These are phyloP conservation scores for Wickerhamomyces hampshirensis DNA, from an alignment of 805 yeast species.

Conservation along the genomic window DNA sequence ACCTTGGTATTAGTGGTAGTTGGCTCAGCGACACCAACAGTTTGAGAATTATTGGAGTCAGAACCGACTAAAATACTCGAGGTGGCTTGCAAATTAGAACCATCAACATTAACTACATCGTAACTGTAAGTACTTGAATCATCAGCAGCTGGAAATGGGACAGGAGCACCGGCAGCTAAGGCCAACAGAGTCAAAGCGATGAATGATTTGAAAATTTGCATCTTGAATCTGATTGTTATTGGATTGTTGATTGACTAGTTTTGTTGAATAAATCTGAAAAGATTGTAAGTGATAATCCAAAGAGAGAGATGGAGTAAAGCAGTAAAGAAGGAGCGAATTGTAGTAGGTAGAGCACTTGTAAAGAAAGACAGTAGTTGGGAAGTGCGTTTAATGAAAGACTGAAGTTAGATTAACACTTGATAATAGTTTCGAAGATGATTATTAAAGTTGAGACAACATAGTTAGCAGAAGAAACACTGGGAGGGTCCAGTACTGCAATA, in stretches of 20 bases:
- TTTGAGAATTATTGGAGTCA: conserved; percentile 10
- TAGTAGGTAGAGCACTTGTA: conserved; percentile 23
- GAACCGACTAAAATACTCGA: conserved; percentile 16
- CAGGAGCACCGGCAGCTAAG: conserved; percentile 19
- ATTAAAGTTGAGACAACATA: no score
- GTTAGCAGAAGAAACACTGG: no score
- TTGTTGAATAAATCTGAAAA: background rate
- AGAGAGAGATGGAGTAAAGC: conserved; percentile 1
- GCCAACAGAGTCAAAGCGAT: conserved; percentile 18
- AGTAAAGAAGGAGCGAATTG: conserved; percentile 14
- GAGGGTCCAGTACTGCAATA: background rate
- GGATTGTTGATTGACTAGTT: conserved; percentile 1
- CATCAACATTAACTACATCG: conserved; percentile 26
- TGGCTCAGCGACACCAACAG: conserved; percentile 21
- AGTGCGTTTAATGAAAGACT: conserved; percentile 20
- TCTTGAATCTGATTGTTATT: no score
- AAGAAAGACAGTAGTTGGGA: conserved; percentile 21
- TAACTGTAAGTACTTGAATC: conserved; percentile 18
- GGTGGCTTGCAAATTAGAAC: conserved; percentile 23
- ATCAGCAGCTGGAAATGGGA: conserved; percentile 17
- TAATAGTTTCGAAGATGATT: no score
- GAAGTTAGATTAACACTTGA: conserved; percentile 18
- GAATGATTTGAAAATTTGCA: conserved; percentile 23
- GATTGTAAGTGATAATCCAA: background rate
- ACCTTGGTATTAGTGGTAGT: conserved; percentile 15